Evolutionary conservation across 225 moss, liverwort and hornwort species (phyloP), one percentile per base, ranked within the genome.

Genomic region (Pseudisothecium myosuroides): DNA sequence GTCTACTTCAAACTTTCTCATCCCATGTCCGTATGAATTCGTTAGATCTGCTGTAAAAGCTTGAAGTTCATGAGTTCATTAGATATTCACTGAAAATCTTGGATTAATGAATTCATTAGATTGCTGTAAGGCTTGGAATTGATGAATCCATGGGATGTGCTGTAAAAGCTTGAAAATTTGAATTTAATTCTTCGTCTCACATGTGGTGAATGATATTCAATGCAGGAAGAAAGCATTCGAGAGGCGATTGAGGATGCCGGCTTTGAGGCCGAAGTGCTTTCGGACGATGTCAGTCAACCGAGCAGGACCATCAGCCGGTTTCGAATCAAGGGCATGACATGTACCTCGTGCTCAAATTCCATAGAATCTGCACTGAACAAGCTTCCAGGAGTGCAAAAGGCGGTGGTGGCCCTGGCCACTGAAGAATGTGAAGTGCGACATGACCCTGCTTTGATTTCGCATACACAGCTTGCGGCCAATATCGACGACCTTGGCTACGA

Each of bases 171-270:
- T 63, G 34, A 36, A 49, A 47, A 4, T 49, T 34, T 47, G 2
- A 32, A 63, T 63, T 63, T 32, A 11, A 24, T 92, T 94, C 41
- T 45, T 89, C 92, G 94, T 92, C 83, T 86, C 11, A 12, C 29
- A 76, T 63, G 72, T 18, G 32, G 55, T 79, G 14, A 16, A 49
- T 83, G 83, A 83, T 54, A 39, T 31, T 58, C 21, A 60, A 75
- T 89, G 32, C 92, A 99, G 97, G 96, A 99, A 85, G 95, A 92
- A 47, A 91, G 76, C 22, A 97, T 99, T 62, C 96, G 94, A 56
- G 97, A 99, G 90, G 97, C 98, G 11, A 97, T 99, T 67, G 95
- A 97, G 84, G 98, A 99, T 91, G 97, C 97, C 22, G 98, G 98
- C 83, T 99, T 97, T 68, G 92, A 92, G 86, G 97, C 98, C 6